These are phyloP conservation scores for Bryoglossum gracile DNA, from an alignment of 495 filamentous ascomycete species.

Conservation along the genomic window DNA sequence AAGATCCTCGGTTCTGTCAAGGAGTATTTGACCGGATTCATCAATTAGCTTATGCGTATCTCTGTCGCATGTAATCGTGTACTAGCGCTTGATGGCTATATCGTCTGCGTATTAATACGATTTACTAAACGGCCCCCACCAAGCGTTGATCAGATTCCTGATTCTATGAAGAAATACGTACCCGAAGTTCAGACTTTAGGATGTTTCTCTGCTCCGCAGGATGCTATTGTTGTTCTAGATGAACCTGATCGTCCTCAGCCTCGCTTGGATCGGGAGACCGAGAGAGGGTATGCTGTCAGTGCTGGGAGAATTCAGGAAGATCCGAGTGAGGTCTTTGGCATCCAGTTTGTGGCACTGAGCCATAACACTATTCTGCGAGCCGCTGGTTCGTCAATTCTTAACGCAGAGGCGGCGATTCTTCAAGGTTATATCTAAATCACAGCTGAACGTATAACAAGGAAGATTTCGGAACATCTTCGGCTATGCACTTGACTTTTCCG, in stretches of 20 bases:
- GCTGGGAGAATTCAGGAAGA: constrained; percentile 72
- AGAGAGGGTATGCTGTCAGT: constrained; percentile 69
- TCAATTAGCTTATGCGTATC: constrained; percentile 51
- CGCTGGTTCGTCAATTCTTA: constrained; percentile 86
- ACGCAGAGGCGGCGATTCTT: constrained; percentile 84
- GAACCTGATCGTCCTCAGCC: constrained; percentile 77
- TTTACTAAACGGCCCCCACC: constrained; percentile 43
- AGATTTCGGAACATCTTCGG: not conserved
- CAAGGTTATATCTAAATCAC: constrained; percentile 66
- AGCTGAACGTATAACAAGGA: not conserved
- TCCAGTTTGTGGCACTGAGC: constrained; percentile 73
- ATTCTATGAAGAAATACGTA: constrained; percentile 63
- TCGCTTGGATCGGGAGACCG: constrained; percentile 65
- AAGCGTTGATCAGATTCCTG: constrained; percentile 55
- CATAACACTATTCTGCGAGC: constrained; percentile 93
- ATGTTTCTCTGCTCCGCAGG: constrained; percentile 64
- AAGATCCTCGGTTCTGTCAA: constrained; percentile 75
- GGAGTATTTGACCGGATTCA: constrained; percentile 55
- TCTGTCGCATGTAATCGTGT: constrained; percentile 79
- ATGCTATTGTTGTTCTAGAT: constrained; percentile 72
- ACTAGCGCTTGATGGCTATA: constrained; percentile 76
- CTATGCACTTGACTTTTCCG: not conserved
- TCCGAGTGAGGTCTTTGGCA: constrained; percentile 67
- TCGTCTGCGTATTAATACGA: constrained; percentile 68
- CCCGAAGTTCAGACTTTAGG: constrained; percentile 67